These are phyloP conservation scores for Novakomyces olei DNA, from an alignment of 805 yeast species.

Conservation along the genomic window DNA sequence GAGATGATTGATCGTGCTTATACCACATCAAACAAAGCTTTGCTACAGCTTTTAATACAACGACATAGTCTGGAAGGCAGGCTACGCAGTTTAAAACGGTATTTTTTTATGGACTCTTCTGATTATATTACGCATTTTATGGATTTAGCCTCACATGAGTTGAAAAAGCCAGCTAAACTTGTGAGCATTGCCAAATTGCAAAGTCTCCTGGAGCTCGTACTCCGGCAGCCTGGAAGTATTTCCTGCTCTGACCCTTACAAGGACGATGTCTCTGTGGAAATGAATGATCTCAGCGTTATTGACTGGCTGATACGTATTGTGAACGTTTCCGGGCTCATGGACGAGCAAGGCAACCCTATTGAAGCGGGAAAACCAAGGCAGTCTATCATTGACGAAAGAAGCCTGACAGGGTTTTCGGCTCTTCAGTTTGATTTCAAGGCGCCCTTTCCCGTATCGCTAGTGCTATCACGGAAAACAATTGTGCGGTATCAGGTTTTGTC, in stretches of 20 bases:
- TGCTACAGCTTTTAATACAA: conserved; percentile 33
- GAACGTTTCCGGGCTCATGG: conserved; percentile 16
- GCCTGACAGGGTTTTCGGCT: conserved; percentile 16
- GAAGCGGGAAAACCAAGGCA: too few species aligned
- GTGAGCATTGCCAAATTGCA: conserved; percentile 17
- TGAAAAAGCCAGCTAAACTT: conserved; percentile 20
- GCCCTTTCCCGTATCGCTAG: conserved; percentile 71
- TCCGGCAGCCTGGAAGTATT: conserved; percentile 20
- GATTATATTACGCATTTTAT: conserved; percentile 32
- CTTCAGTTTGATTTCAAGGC: conserved; percentile 22
- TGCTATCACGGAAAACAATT: conserved; percentile 46
- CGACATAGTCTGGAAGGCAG: conserved; percentile 35
- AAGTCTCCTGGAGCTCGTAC: conserved; percentile 17
- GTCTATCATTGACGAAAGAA: too few species aligned
- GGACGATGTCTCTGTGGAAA: conserved; percentile 15
- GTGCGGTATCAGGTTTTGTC: conserved; percentile 63
- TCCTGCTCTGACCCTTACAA: conserved; percentile 17
- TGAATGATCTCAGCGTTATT: conserved; percentile 15
- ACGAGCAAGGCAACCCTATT: too few species aligned
- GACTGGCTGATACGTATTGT: conserved; percentile 18
- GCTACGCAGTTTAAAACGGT: conserved; percentile 29
- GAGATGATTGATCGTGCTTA: conserved; percentile 40
- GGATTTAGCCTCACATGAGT: conserved; percentile 28
- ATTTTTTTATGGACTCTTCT: conserved; percentile 34
- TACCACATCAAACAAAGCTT: conserved; percentile 37